Evolutionary conservation across 495 filamentous ascomycete genomes (phyloP).

Genomic region (Astrothelium macrocarpum): DNA sequence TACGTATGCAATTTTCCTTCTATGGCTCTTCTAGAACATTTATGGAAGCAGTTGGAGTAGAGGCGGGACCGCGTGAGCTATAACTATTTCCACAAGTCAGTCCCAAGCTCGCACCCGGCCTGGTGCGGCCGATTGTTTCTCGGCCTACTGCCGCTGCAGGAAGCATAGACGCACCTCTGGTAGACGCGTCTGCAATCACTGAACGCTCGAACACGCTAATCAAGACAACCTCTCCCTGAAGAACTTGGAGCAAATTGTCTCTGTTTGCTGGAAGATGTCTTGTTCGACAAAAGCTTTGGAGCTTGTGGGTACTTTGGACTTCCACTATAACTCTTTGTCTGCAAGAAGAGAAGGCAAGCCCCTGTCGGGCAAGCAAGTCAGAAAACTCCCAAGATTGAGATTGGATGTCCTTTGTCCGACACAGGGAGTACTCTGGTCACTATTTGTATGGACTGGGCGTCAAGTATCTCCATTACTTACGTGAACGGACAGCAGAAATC

Average conservation of each 20-base stretch:
- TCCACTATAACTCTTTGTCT: constrained; percentile 25
- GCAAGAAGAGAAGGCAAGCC: neutral
- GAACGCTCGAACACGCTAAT: neutral
- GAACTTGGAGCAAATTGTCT: constrained; percentile 12
- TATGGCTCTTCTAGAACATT: constrained; percentile 3
- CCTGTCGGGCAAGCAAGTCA: constrained; percentile 9
- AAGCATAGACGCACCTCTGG: neutral
- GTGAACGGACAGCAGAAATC: constrained; percentile 14
- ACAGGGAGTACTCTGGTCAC: constrained; percentile 15
- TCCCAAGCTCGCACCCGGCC: neutral
- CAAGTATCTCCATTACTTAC: constrained; percentile 21
- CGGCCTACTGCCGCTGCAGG: neutral
- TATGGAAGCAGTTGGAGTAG: neutral
- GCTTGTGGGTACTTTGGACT: too few relatives aligned
- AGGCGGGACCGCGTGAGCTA: neutral
- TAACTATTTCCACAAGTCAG: neutral
- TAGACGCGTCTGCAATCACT: neutral
- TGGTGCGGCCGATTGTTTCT: neutral
- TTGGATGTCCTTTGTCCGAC: constrained; percentile 23
- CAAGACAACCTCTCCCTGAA: neutral
- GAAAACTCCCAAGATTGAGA: constrained; percentile 12
- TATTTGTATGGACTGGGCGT: constrained; percentile 26
- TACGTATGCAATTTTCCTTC: neutral
- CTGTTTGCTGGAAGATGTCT: constrained; percentile 5
- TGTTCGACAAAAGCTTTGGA: constrained; percentile 13